Conservation (phyloP, 2,329 filamentous ascomycete genomes). For the Penicillium sp. region DNA sequence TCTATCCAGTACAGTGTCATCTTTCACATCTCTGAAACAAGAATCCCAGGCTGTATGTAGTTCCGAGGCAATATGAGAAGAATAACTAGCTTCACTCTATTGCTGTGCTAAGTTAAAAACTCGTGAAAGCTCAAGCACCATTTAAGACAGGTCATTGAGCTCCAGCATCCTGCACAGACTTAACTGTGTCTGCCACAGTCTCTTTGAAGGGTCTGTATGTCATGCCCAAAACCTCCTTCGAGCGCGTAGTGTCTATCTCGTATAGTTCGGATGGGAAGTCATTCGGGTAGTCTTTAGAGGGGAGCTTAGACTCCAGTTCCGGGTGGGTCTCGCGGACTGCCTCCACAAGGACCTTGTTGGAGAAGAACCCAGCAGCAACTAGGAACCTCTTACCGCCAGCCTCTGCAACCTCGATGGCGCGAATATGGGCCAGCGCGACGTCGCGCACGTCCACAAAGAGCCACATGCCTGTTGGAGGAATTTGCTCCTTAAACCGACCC, state of each 20-base stretch:
- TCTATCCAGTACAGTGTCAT: too few species aligned
- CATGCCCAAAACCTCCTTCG: constrained; percentile 38
- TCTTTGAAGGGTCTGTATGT: constrained; percentile 37
- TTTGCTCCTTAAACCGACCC: constrained; percentile 54
- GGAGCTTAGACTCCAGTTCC: constrained; percentile 37
- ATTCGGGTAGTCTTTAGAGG: constrained; percentile 28
- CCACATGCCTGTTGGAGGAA: constrained; percentile 54
- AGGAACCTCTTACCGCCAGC: constrained; percentile 45
- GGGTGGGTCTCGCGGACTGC: constrained; percentile 40
- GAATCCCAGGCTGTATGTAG: too few species aligned
- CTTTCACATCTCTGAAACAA: too few species aligned
- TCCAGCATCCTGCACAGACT: constrained; percentile 30
- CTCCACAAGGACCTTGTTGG: constrained; percentile 40
- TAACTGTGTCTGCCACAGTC: constrained; percentile 34
- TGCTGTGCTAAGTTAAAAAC: too few species aligned
- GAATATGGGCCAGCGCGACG: constrained; percentile 44
- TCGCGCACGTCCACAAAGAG: constrained; percentile 53
- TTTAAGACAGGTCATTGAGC: constrained; percentile 13
- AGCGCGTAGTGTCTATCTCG: constrained; percentile 36
- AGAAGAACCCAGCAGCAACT: constrained; percentile 36
- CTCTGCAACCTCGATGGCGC: constrained; percentile 42
- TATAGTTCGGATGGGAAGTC: constrained; percentile 28
- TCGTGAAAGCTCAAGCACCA: too few species aligned
- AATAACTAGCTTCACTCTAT: too few species aligned
- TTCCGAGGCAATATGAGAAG: too few species aligned